Percentiles rank a stretch among this genome's conserved stretches.
These are phyloP conservation scores for Eutypa lata DNA, from an alignment of 2,329 filamentous ascomycete genomes.

Conservation along the genomic window DNA sequence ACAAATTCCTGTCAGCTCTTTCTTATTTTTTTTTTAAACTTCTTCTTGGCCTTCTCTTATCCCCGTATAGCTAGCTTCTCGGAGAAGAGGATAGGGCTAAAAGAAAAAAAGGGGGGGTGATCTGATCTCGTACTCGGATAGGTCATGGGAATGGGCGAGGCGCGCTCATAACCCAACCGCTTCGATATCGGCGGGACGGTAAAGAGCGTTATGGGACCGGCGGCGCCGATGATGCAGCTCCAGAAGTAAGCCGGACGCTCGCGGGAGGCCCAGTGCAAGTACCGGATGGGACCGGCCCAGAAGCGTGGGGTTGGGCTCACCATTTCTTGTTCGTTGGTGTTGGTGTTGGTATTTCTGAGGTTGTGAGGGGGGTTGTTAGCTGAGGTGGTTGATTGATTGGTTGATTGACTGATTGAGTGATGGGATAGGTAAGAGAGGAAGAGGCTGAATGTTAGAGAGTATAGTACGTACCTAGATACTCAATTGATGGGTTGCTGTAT, in stretches of 20 bases:
- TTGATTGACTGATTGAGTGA: neutral
- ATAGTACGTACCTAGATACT: too few species aligned
- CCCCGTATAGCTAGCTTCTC: too few species aligned
- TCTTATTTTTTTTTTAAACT: conserved; percentile 15
- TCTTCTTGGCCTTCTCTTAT: neutral
- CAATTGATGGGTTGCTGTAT: too few species aligned
- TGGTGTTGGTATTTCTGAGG: neutral
- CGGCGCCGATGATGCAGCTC: conserved; percentile 69
- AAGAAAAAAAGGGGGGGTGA: neutral
- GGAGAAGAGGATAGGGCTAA: neutral
- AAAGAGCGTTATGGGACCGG: conserved; percentile 69
- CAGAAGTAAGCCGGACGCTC: conserved; percentile 91
- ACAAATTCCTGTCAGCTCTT: too few species aligned
- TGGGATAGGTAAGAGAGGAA: too few species aligned
- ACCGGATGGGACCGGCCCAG: conserved; percentile 79
- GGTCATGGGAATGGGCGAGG: conserved; percentile 74
- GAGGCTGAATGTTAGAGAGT: too few species aligned
- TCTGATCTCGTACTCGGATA: conserved; percentile 79
- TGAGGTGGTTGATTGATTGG: neutral
- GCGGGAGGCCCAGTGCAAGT: conserved; percentile 83
- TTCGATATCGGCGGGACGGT: conserved; percentile 71
- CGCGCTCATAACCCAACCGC: conserved; percentile 69
- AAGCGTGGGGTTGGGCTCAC: conserved; percentile 66
- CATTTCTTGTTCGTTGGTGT: conserved; percentile 45
- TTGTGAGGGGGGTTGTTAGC: neutral